Conservation (phyloP, 306 rosid species). For the Cajanus cajan region DNA sequence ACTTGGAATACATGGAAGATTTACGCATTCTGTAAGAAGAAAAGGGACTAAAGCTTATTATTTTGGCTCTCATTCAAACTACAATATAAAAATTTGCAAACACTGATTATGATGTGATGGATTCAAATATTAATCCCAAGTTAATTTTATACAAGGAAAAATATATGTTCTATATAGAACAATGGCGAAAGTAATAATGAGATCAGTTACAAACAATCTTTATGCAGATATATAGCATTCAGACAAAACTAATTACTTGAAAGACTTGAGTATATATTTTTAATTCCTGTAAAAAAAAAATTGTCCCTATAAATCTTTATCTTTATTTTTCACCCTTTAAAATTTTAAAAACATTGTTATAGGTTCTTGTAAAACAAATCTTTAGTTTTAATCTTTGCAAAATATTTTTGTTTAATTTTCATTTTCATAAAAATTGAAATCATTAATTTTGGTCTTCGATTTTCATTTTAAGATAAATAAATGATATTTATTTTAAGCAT, state of each 20-base stretch:
- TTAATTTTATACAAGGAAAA: neutral
- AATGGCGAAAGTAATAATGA: neutral
- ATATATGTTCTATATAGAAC: neutral
- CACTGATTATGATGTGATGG: neutral
- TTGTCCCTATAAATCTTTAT: too few relatives aligned
- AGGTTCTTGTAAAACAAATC: too few relatives aligned
- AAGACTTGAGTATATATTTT: too few relatives aligned
- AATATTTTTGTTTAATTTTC: too few relatives aligned
- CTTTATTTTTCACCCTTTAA: too few relatives aligned
- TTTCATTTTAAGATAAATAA: too few relatives aligned
- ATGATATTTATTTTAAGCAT: too few relatives aligned
- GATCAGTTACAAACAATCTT: neutral
- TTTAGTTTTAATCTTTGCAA: too few relatives aligned
- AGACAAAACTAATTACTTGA: neutral
- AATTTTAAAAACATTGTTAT: too few relatives aligned
- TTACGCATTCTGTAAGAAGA: constrained; percentile 60
- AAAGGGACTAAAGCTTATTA: neutral
- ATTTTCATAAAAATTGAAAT: too few relatives aligned
- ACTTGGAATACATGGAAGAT: constrained; percentile 48
- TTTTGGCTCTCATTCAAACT: neutral
- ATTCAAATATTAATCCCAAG: neutral
- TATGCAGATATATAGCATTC: neutral
- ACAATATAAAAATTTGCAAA: neutral
- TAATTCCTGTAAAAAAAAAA: too few relatives aligned
- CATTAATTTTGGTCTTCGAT: too few relatives aligned